phyloP scores from a whole-genome alignment of 768 basidiomycete genomes.

The Gloeostereum incarnatum region DNA sequence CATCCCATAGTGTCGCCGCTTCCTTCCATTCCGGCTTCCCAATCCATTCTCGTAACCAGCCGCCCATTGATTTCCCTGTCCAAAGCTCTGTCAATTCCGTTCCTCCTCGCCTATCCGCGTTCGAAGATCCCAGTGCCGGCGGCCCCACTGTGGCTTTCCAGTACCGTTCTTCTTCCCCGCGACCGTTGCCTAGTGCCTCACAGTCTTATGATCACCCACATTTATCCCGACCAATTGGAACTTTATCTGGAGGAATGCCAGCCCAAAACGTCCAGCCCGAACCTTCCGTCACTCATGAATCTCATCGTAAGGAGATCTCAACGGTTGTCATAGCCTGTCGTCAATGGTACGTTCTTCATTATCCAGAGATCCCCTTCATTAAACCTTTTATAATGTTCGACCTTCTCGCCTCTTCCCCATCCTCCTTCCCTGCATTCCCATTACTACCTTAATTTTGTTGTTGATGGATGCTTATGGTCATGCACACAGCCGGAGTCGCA shows the following conservation, averaged over 20 bases:
- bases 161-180: slow-evolving; percentile 28
- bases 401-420: slow-evolving; percentile 18
- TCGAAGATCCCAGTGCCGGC: slow-evolving; percentile 21
- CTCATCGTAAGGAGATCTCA: slow-evolving; percentile 42
- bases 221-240: slow-evolving; percentile 24
- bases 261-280: slow-evolving; percentile 22
- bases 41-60: slow-evolving; percentile 35
- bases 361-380: slow-evolving; percentile 20
- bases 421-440: too few relatives aligned
- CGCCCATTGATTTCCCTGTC: slow-evolving; percentile 31
- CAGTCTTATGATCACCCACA: slow-evolving; percentile 37
- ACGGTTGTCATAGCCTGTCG: slow-evolving; percentile 76
- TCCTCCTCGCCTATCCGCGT: too few relatives aligned
- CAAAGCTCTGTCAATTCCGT: slow-evolving; percentile 29
- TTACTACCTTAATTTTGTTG: too few relatives aligned
- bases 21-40: slow-evolving; percentile 32
- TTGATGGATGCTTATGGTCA: too few relatives aligned
- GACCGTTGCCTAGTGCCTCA: slow-evolving; percentile 36
- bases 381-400: slow-evolving; percentile 27
- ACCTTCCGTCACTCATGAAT: slow-evolving; percentile 18
- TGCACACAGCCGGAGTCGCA: slow-evolving; percentile 74
- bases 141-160: slow-evolving; percentile 26
- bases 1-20: slow-evolving; percentile 28
- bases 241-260: slow-evolving; percentile 20
- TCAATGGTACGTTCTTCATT: slow-evolving; percentile 54